Conservation (phyloP, 2,329 filamentous ascomycete genomes). For the Monascus ruber region DNA sequence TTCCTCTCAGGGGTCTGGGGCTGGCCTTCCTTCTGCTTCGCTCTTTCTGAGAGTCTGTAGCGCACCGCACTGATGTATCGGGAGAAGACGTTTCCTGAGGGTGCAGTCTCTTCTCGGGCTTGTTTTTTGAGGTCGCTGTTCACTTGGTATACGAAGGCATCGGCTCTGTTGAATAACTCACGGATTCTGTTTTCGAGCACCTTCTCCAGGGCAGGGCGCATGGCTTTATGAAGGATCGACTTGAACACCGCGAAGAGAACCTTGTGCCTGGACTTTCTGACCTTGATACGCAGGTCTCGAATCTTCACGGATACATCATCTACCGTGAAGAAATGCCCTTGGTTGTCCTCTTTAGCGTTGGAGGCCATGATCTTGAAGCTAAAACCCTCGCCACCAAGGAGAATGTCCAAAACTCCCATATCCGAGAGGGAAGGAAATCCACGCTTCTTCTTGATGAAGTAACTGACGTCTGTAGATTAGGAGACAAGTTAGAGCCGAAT, state of each 20-base stretch:
- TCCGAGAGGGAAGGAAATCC: conserved; percentile 85
- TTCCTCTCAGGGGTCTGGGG: conserved; percentile 49
- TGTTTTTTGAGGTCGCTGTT: conserved; percentile 74
- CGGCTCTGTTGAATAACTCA: conserved; percentile 65
- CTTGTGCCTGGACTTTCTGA: conserved; percentile 95
- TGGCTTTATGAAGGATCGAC: conserved; percentile 69
- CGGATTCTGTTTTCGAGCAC: conserved; percentile 81
- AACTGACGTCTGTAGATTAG: conserved; percentile 58
- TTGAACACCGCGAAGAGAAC: conserved; percentile 77
- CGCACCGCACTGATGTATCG: conserved; percentile 70
- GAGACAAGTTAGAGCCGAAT: conserved; percentile 2
- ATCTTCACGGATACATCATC: conserved; percentile 78
- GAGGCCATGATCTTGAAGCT: conserved; percentile 86
- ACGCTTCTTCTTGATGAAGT: conserved; percentile 89
- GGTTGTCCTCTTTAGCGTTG: conserved; percentile 63
- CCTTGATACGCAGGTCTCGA: conserved; percentile 71
- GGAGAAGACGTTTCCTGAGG: conserved; percentile 71
- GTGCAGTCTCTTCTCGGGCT: conserved; percentile 55
- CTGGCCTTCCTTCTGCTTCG: conserved; percentile 59
- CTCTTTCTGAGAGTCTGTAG: conserved; percentile 60
- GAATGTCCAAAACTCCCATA: conserved; percentile 76
- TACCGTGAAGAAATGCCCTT: conserved; percentile 84
- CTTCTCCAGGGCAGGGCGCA: conserved; percentile 77
- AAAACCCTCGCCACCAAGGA: conserved; percentile 76
- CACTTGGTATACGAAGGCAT: conserved; percentile 61